phyloP scores from a whole-genome alignment of 1,284 basidiomycete genomes.

The Trichosporon sp. region DNA sequence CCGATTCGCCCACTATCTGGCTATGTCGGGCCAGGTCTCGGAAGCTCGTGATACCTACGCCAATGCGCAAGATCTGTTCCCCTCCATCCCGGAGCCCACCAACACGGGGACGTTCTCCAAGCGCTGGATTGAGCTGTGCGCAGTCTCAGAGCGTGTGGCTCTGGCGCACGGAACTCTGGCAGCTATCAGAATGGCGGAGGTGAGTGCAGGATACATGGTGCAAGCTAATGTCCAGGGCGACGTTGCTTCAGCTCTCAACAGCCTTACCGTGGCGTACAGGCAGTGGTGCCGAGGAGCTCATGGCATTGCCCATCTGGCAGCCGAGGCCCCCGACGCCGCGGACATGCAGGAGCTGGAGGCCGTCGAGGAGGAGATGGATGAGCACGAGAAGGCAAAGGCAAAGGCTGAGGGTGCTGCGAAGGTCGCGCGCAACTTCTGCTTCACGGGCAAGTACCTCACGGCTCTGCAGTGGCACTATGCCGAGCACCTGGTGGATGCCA shows the following conservation, averaged over 20 bases:
- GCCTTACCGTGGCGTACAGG: constrained; percentile 66
- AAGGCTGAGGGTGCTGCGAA: not conserved
- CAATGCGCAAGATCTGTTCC: constrained; percentile 52
- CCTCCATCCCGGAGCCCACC: constrained; percentile 18
- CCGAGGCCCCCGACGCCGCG: constrained; percentile 17
- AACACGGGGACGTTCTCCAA: constrained; percentile 54
- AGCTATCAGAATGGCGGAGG: constrained; percentile 63
- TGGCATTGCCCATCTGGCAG: constrained; percentile 60
- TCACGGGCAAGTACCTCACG: constrained; percentile 50
- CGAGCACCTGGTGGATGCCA: constrained; percentile 59
- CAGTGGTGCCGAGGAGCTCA: constrained; percentile 75
- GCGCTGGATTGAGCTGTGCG: constrained; percentile 59
- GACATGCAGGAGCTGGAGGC: constrained; percentile 25
- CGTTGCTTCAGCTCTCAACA: constrained; percentile 58
- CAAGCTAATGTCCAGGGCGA: constrained; percentile 59
- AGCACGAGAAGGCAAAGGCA: constrained; percentile 7
- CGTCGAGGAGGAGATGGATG: constrained; percentile 5
- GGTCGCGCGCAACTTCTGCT: constrained; percentile 8
- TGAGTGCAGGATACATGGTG: constrained; percentile 38
- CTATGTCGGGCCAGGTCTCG: constrained; percentile 58
- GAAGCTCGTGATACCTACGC: constrained; percentile 51
- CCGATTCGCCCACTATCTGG: constrained; percentile 63
- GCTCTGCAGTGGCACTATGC: constrained; percentile 70
- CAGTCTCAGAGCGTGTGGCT: constrained; percentile 63
- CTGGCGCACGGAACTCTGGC: constrained; percentile 65